These are phyloP conservation scores for Aspergillus asperescens DNA, from an alignment of 495 filamentous ascomycete genomes.

Conservation along the genomic window DNA sequence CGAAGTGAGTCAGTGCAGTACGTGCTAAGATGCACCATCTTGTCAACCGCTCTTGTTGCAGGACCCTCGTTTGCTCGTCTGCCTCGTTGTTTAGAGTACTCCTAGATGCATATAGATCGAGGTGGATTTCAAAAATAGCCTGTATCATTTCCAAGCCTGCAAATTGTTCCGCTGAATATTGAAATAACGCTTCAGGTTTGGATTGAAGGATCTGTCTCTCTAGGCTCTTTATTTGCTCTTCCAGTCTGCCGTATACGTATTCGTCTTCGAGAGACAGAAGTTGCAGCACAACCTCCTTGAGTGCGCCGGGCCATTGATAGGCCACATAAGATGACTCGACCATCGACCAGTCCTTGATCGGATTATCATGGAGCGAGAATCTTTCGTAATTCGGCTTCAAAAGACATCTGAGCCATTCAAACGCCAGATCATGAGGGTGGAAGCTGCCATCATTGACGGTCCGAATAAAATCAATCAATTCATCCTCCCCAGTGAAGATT, in stretches of 20 bases:
- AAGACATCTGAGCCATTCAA: constrained; percentile 60
- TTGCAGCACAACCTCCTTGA: constrained; percentile 67
- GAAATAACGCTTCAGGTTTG: constrained; percentile 15
- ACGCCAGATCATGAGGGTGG: constrained; percentile 57
- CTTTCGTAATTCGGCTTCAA: constrained; percentile 39
- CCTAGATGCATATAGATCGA: constrained; percentile 75
- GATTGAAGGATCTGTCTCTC: constrained; percentile 32
- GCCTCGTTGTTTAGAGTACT: constrained; percentile 70
- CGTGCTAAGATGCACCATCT: constrained; percentile 72
- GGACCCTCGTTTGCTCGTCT: constrained; percentile 49
- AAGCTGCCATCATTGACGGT: constrained; percentile 51
- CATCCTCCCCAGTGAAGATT: constrained; percentile 51
- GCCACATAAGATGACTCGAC: constrained; percentile 53
- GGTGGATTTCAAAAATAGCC: constrained; percentile 79
- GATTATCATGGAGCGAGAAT: constrained; percentile 11
- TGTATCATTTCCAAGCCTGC: constrained; percentile 57
- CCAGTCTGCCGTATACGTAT: constrained; percentile 54
- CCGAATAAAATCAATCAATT: constrained; percentile 52
- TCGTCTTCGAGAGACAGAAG: constrained; percentile 64
- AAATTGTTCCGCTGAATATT: constrained; percentile 26
- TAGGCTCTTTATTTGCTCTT: constrained; percentile 37
- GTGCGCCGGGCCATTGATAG: constrained; percentile 62
- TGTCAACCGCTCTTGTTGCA: constrained; percentile 63
- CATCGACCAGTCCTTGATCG: constrained; percentile 21
- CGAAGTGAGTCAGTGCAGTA: constrained; percentile 50